Evolutionary conservation across 352 stramenopile genomes (phyloP).

Genomic region (Globisporangium barbulae): DNA sequence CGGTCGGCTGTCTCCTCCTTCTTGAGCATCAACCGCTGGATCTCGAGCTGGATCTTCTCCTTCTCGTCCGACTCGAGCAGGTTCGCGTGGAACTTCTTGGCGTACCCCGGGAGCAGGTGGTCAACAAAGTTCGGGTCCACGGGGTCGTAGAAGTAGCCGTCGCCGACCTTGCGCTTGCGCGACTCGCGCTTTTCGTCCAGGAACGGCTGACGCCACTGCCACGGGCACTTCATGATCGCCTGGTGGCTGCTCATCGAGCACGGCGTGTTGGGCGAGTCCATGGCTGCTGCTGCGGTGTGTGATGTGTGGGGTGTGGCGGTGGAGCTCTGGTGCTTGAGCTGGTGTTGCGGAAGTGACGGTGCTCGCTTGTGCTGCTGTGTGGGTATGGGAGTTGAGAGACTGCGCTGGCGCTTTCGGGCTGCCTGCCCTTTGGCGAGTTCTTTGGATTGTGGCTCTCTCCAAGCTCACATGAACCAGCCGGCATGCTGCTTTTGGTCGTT

Average conservation of each 20-base stretch:
- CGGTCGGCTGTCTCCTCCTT: constrained; percentile 43
- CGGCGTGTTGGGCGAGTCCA: constrained; percentile 50
- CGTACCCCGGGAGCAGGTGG: constrained; percentile 71
- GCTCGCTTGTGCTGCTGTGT: not conserved
- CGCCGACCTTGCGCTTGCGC: constrained; percentile 81
- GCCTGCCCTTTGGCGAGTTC: constrained; percentile 17
- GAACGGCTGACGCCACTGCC: constrained; percentile 85
- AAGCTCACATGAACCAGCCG: constrained; percentile 1
- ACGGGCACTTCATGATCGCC: constrained; percentile 87
- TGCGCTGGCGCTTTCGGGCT: not conserved
- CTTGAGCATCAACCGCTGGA: constrained; percentile 75
- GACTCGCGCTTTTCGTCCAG: constrained; percentile 78
- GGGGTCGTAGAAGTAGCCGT: constrained; percentile 82
- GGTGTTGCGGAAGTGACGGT: not conserved
- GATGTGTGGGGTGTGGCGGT: not conserved
- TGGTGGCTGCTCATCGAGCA: constrained; percentile 59
- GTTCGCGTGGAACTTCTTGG: constrained; percentile 75
- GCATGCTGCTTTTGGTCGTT: constrained; percentile 1
- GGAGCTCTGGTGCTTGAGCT: not conserved
- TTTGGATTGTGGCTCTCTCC: constrained; percentile 17
- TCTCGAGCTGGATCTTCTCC: constrained; percentile 80
- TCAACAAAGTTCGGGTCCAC: constrained; percentile 86
- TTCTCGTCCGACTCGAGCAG: constrained; percentile 74
- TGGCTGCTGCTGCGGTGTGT: constrained; percentile 15
- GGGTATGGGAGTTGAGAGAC: not conserved